Evolutionary conservation across 2,329 filamentous ascomycete genomes (phyloP), one percentile per base, ranked within the genome.

Genomic region (Emergomyces orientalis): DNA sequence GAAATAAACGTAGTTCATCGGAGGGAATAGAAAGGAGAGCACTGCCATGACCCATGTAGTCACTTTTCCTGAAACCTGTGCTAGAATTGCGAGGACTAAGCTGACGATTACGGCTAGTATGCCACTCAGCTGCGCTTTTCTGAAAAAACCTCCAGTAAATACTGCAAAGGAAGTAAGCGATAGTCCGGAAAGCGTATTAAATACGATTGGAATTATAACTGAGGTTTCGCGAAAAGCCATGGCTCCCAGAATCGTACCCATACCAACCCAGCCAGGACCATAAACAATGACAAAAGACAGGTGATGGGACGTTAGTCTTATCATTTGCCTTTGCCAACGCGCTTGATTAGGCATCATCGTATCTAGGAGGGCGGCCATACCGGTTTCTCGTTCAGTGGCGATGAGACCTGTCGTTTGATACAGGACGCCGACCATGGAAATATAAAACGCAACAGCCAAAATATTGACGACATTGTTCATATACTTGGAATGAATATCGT

Each of bases 321-420:
- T 87, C 27, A 86, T 84, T 75, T 93, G 90, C 11, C 88, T 86
- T 70, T 90, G 82, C 90, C 90, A 95, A 52, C 84, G 79, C 58
- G 82, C 82, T 62, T 82, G 81, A 62, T 89, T 89, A 0, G 90
- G 88, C 81, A 94, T 92, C 90, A 96, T 96, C 62, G 90, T 88
- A 75, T 97, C 92, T 52, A 97, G 85, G 34, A 97, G 80, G 66
- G 91, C 89, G 4, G 90, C 90, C 83, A 96, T 94, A 63, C 91
- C 92, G 19, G 86, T 80, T 77, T 97, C 92, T 62, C 92, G 82
- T 76, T 97, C 92, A 1, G 87, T 86, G 8, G 92, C 91, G 72
- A 96, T 87, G 69, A 92, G 86, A 9, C 92, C 92, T 0, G 90
- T 90, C 63, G 96, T 80, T 70, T 97, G 91, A 72, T 96, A 97